Evolutionary conservation across 2,329 filamentous ascomycete species (phyloP).

Genomic region (Arachnopeziza araneosa): DNA sequence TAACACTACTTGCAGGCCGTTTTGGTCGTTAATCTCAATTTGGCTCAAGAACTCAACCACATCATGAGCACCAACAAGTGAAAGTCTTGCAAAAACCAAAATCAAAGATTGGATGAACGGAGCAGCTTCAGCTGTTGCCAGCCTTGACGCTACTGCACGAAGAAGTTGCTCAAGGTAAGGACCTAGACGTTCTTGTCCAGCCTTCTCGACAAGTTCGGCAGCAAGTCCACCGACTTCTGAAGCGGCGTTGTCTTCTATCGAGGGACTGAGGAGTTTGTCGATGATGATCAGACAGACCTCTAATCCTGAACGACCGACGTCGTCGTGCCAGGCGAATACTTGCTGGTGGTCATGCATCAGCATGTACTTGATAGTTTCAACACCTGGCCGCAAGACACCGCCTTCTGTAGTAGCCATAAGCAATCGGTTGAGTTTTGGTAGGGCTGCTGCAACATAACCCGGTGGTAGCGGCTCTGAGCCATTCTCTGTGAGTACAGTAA

Average conservation of each 20-base stretch:
- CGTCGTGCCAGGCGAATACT: conserved; percentile 80
- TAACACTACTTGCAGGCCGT: conserved; percentile 82
- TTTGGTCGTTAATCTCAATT: conserved; percentile 73
- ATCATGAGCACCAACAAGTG: conserved; percentile 76
- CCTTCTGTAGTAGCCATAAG: conserved; percentile 81
- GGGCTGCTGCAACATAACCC: conserved; percentile 76
- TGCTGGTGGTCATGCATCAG: conserved; percentile 86
- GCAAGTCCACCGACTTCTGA: conserved; percentile 95
- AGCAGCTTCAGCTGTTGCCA: conserved; percentile 76
- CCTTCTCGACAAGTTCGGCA: conserved; percentile 91
- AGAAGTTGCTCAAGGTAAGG: conserved; percentile 86
- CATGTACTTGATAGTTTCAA: conserved; percentile 82
- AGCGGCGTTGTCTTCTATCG: conserved; percentile 87
- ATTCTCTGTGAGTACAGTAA: conserved; percentile 75
- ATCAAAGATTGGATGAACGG: conserved; percentile 95
- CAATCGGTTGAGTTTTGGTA: conserved; percentile 81
- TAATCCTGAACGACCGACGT: conserved; percentile 72
- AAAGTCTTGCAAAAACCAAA: conserved; percentile 87
- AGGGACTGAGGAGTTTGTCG: conserved; percentile 77
- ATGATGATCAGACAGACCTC: conserved; percentile 89
- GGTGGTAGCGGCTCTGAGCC: conserved; percentile 79
- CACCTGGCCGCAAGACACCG: conserved; percentile 80
- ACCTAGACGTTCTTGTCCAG: conserved; percentile 82
- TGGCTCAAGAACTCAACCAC: conserved; percentile 88
- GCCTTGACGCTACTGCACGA: conserved; percentile 77